Conservation (phyloP, 257 asterid species). For the Solanum piurae region DNA sequence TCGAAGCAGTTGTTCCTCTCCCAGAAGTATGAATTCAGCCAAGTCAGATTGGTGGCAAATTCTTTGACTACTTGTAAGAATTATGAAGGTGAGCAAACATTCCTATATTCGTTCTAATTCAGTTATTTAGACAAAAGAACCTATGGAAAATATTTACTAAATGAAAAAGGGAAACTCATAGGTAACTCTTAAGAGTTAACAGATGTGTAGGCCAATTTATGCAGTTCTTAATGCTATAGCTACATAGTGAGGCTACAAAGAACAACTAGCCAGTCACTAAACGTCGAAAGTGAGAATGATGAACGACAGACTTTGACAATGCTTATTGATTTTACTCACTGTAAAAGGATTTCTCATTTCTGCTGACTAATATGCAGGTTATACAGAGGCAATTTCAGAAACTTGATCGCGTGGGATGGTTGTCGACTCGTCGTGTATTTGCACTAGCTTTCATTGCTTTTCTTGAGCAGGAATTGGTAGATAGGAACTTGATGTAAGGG, state of each 20-base stretch:
- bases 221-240: background rate
- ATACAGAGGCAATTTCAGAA: background rate
- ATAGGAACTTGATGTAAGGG: background rate
- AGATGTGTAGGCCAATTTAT: background rate
- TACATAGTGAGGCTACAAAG: background rate
- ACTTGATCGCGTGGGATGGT: background rate
- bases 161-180: background rate
- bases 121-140: background rate
- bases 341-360: background rate
- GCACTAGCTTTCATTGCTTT: background rate
- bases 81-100: background rate
- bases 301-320: background rate
- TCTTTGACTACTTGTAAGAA: background rate
- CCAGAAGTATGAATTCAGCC: slow-evolving; percentile 42
- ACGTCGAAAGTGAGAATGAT: background rate
- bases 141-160: background rate
- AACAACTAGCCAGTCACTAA: background rate
- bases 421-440: background rate
- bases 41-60: background rate
- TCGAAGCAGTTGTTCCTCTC: slow-evolving; percentile 94
- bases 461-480: background rate
- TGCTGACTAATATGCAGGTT: background rate
- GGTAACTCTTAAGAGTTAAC: background rate
- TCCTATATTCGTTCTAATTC: background rate
- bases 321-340: background rate